Evolutionary conservation across 1,284 basidiomycete species (phyloP), one percentile per base, ranked within the genome.

Genomic region (Thecaphora thlaspeos): DNA sequence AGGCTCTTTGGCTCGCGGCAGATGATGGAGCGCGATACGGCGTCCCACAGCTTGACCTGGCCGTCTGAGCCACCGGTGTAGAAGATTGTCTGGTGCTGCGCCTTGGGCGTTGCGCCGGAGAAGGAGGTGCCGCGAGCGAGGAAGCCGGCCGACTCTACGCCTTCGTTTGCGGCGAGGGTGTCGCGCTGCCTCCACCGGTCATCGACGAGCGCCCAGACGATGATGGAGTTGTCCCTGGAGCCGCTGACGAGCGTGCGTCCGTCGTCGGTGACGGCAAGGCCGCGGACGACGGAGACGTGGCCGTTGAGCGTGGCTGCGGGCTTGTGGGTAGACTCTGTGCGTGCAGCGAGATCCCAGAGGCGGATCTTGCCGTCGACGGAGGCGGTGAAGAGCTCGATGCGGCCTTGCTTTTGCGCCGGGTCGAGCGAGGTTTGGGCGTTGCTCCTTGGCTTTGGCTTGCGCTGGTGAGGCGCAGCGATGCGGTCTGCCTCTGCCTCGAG

Each of bases 371-470:
- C 79, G 26, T 75, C 59, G 46, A 90, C 88, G 19, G 88, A 91
- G 9, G 88, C 93, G 0, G 91, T 93, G 57, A 92, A 83, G 24
- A 96, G 84, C 68, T 88, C 87, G 83, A 93, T 88, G 46, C 82
- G 83, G 11, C 59, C 42, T 17, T 43, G 4, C 9, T 19, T 15
- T 23, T 44, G 47, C 4, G 42, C 17, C 9, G 36, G 15, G 14
- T 28, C 34, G 3, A 41, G n/a, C 7, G 28, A 14, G 28, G 21
- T n/a, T 40, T 11, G 7, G 26, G 11, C 11, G 26, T 28, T 28
- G 26, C 7, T 11, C 26, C 11, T 28, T 28, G 26, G 7, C 26
- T 28, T 28, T 28, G 26, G 11, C 11, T 28, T 28, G 26, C 7
- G n/a, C n/a, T n/a, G n/a, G n/a, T n/a, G n/a, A n/a, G n/a, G n/a